These are phyloP conservation scores for Chloroidium sp. DNA, from an alignment of 163 green algal species.

Conservation along the genomic window DNA sequence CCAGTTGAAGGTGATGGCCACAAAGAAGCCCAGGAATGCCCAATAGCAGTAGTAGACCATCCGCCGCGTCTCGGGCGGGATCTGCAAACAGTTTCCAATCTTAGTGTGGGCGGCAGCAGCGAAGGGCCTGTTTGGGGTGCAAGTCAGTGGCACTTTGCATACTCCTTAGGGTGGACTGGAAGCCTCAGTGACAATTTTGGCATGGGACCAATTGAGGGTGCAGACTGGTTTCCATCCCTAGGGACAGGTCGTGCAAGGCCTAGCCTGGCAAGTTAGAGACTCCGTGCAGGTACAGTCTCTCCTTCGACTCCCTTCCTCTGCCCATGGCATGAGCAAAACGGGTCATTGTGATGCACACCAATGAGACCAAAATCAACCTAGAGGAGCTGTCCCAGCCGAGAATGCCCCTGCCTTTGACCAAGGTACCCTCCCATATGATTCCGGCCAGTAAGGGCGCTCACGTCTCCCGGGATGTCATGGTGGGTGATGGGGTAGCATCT, in stretches of 20 bases:
- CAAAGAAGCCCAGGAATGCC: conserved; percentile 40
- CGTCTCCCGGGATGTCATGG: conserved; percentile 51
- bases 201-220: neutral
- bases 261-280: no score
- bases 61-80: conserved; percentile 27
- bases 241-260: no score
- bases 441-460: conserved; percentile 1
- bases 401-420: no score
- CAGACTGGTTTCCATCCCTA: no score
- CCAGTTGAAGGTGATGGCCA: conserved; percentile 42
- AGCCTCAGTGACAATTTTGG: neutral
- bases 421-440: neutral
- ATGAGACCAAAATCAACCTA: neutral
- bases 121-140: no score
- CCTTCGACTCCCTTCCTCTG: no score
- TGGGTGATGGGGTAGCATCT: conserved; percentile 34
- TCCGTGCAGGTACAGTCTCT: no score
- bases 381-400: neutral
- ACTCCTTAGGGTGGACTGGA: no score
- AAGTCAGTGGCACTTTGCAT: no score
- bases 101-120: neutral
- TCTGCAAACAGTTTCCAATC: conserved; percentile 5
- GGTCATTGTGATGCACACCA: neutral
- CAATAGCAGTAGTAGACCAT: conserved; percentile 41
- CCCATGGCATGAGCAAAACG: neutral